Evolutionary conservation across 2,329 filamentous ascomycete species (phyloP).

Genomic region (Graphilbum fragrans): DNA sequence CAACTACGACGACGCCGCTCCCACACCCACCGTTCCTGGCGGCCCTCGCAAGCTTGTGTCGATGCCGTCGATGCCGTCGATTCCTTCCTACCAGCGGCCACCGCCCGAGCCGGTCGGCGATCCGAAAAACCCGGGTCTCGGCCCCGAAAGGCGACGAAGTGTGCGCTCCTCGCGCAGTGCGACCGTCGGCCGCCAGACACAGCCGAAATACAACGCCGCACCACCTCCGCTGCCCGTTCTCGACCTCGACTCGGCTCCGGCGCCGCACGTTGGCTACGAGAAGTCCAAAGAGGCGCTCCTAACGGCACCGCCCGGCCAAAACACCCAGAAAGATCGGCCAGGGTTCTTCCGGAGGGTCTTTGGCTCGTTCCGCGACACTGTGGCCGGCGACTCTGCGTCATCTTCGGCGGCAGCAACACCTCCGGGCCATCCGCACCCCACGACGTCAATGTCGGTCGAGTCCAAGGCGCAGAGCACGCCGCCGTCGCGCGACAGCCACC

Average conservation of each 20-base stretch:
- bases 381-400: constrained; percentile 16
- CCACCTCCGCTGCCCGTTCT: constrained; percentile 10
- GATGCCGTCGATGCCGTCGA: constrained; percentile 21
- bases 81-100: constrained; percentile 25
- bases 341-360: constrained; percentile 95
- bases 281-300: constrained; percentile 40
- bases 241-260: constrained; percentile 41
- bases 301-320: constrained; percentile 16
- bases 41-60: constrained; percentile 49
- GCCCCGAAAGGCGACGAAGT: constrained; percentile 41
- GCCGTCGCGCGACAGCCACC: constrained; percentile 39
- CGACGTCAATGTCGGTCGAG: constrained; percentile 23
- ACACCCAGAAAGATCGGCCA: constrained; percentile 48
- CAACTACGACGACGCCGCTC: constrained; percentile 66
- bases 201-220: constrained; percentile 16
- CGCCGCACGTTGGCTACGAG: constrained; percentile 45
- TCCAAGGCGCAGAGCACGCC: constrained; percentile 34
- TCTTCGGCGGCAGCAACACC: constrained; percentile 21
- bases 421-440: too few relatives aligned
- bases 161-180: constrained; percentile 43
- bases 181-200: constrained; percentile 19
- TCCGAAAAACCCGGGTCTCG: constrained; percentile 19
- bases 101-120: constrained; percentile 25
- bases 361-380: constrained; percentile 52
- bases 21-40: constrained; percentile 71